Evolutionary conservation across 129 eudicot genomes (phyloP).

Genomic region (Scalesia atractyloides): DNA sequence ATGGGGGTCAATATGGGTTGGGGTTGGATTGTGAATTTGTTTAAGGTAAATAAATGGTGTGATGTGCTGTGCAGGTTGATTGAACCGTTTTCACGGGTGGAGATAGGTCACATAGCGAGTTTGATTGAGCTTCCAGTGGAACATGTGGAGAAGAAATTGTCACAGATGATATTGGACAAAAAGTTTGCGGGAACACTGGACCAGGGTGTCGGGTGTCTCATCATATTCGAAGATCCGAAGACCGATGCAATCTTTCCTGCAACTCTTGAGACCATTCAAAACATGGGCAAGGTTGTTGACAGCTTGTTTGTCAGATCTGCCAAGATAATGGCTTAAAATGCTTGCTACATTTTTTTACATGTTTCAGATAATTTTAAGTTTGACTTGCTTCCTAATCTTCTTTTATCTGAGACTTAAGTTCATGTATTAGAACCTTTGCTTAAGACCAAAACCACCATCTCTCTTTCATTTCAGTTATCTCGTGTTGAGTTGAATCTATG

Average conservation of each 20-base stretch:
- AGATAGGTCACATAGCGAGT: conserved; percentile 71
- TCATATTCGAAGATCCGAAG: conserved; percentile 75
- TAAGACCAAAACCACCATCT: not conserved
- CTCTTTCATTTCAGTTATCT: not conserved
- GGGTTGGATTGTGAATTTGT: not conserved
- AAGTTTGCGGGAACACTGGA: conserved; percentile 84
- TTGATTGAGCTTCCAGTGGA: conserved; percentile 70
- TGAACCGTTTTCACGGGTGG: conserved; percentile 83
- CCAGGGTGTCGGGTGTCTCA: conserved; percentile 80
- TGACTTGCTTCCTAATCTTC: conserved; percentile 3
- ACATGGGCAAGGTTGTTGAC: conserved; percentile 73
- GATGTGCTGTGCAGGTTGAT: conserved; percentile 59
- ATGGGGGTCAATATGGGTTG: too few relatives aligned
- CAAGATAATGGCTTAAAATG: conserved; percentile 60
- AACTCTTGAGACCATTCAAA: conserved; percentile 67
- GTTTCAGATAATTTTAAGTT: conserved; percentile 11
- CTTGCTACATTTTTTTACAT: conserved; percentile 9
- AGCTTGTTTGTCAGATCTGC: conserved; percentile 67
- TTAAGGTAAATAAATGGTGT: not conserved
- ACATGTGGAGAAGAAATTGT: conserved; percentile 78
- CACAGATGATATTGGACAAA: conserved; percentile 84
- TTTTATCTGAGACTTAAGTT: conserved; percentile 12
- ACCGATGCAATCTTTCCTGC: conserved; percentile 71
- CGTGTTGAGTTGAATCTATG: not conserved
- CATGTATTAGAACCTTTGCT: conserved; percentile 6